A percentile compares a stretch with the other conserved stretches of the same genome.
Evolutionary conservation across 2,329 filamentous ascomycete genomes (phyloP).

Genomic region (Aspergillus costaricaensis): DNA sequence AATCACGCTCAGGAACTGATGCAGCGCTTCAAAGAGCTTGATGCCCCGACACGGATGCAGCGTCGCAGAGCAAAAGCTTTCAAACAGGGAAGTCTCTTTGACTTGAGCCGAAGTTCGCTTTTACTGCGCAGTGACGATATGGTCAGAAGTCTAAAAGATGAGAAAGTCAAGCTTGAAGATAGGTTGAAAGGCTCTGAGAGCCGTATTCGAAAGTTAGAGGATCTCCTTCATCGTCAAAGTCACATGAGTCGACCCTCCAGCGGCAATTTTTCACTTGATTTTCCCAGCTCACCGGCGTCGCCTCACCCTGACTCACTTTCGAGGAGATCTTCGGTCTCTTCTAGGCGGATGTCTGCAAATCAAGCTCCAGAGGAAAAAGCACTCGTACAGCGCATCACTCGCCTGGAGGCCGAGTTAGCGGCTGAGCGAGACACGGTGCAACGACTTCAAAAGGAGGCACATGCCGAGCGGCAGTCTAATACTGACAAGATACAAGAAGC

Average conservation of each 20-base stretch:
- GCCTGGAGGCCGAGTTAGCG: slow-evolving; percentile 76
- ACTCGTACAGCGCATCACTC: slow-evolving; percentile 62
- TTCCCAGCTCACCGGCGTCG: slow-evolving; percentile 45
- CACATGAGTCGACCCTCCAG: slow-evolving; percentile 57
- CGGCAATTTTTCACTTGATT: slow-evolving; percentile 50
- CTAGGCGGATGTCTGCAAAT: slow-evolving; percentile 62
- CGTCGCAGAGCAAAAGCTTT: slow-evolving; percentile 86
- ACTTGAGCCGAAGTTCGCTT: slow-evolving; percentile 84
- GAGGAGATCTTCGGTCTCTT: slow-evolving; percentile 61
- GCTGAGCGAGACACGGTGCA: slow-evolving; percentile 69
- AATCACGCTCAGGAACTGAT: slow-evolving; percentile 69
- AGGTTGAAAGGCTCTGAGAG: slow-evolving; percentile 83
- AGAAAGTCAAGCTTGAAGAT: slow-evolving; percentile 73
- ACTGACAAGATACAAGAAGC: slow-evolving; percentile 74
- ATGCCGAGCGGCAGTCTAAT: slow-evolving; percentile 60
- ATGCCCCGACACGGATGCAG: slow-evolving; percentile 81
- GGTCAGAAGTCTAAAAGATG: slow-evolving; percentile 73
- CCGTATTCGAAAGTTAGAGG: slow-evolving; percentile 85
- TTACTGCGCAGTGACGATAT: slow-evolving; percentile 85
- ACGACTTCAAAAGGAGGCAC: slow-evolving; percentile 69
- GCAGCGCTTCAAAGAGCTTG: slow-evolving; percentile 76
- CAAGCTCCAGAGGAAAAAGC: slow-evolving; percentile 62
- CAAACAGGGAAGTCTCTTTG: slow-evolving; percentile 93
- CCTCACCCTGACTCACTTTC: slow-evolving; percentile 49
- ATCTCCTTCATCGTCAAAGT: slow-evolving; percentile 82